phyloP scores from a whole-genome alignment of 495 filamentous ascomycete species.

The Tetracladium setigerum region DNA sequence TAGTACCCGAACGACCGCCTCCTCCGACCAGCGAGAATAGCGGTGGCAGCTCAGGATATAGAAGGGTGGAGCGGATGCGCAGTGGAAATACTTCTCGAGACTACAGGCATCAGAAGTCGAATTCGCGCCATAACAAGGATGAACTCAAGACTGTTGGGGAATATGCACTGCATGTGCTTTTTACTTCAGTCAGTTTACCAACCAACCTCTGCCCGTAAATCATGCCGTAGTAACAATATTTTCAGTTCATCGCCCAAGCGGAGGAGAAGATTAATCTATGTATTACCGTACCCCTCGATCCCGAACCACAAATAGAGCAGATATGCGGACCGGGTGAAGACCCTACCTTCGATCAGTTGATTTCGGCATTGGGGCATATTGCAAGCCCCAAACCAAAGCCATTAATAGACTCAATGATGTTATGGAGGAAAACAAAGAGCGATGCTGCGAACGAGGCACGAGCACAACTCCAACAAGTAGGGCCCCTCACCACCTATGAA shows the following conservation, averaged over 20 bases:
- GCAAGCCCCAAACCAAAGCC: slow-evolving; percentile 88
- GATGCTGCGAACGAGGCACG: slow-evolving; percentile 66
- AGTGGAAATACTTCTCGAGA: slow-evolving; percentile 61
- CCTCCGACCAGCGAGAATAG: slow-evolving; percentile 9
- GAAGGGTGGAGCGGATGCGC: slow-evolving; percentile 53
- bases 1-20: slow-evolving; percentile 14
- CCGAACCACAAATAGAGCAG: slow-evolving; percentile 72
- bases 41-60: slow-evolving; percentile 26
- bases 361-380: slow-evolving; percentile 87
- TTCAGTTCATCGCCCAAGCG: slow-evolving; percentile 67
- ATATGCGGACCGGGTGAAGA: slow-evolving; percentile 89
- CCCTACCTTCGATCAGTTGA: slow-evolving; percentile 87
- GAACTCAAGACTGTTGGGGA: slow-evolving; percentile 89
- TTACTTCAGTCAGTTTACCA: slow-evolving; percentile 64
- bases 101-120: slow-evolving; percentile 70
- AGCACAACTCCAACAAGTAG: slow-evolving; percentile 54
- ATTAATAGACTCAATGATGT: slow-evolving; percentile 95
- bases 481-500: not conserved
- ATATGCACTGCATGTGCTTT: slow-evolving; percentile 92
- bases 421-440: slow-evolving; percentile 91
- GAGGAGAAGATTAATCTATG: slow-evolving; percentile 89
- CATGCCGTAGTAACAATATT: slow-evolving; percentile 16
- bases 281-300: slow-evolving; percentile 62
- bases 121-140: slow-evolving; percentile 66
- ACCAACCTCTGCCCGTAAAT: not conserved